A percentile compares a stretch with the other conserved stretches of the same genome.
These are phyloP conservation scores for Ustilago curta DNA, from an alignment of 1,284 basidiomycete genomes.

Conservation along the genomic window DNA sequence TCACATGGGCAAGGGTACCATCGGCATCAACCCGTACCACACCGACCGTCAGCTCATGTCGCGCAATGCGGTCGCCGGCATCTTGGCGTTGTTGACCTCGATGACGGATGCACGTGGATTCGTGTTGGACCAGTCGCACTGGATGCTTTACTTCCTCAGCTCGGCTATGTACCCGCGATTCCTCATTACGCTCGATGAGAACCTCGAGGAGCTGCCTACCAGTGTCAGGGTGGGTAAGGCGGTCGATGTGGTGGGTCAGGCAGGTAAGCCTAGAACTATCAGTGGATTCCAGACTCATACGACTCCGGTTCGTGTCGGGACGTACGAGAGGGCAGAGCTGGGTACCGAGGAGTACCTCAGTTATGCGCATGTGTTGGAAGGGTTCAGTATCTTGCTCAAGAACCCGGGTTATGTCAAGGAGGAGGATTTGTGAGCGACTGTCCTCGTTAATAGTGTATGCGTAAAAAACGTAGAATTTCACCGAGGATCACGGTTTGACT, in stretches of 20 bases:
- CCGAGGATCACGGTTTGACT: background rate
- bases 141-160: constrained; percentile 97
- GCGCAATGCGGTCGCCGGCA: constrained; percentile 87
- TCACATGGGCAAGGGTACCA: constrained; percentile 99
- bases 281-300: constrained; percentile 81
- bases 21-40: constrained; percentile 98
- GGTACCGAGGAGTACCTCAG: constrained; percentile 97
- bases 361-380: constrained; percentile 75
- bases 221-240: constrained; percentile 94
- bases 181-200: constrained; percentile 91
- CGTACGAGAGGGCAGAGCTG: constrained; percentile 91
- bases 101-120: constrained; percentile 94
- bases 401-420: constrained; percentile 71
- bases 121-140: constrained; percentile 94
- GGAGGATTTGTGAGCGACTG: constrained; percentile 40
- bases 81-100: constrained; percentile 86
- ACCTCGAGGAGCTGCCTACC: constrained; percentile 79
- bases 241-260: constrained; percentile 68
- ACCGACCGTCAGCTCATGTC: constrained; percentile 90
- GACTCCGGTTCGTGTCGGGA: constrained; percentile 92
- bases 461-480: background rate
- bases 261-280: constrained; percentile 70
- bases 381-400: constrained; percentile 69
- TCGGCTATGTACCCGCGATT: constrained; percentile 98
- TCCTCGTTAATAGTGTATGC: background rate